A percentile compares a stretch with the other conserved stretches of the same genome.
Conservation (phyloP, 768 basidiomycete species). For the Podaxis rugospora region DNA sequence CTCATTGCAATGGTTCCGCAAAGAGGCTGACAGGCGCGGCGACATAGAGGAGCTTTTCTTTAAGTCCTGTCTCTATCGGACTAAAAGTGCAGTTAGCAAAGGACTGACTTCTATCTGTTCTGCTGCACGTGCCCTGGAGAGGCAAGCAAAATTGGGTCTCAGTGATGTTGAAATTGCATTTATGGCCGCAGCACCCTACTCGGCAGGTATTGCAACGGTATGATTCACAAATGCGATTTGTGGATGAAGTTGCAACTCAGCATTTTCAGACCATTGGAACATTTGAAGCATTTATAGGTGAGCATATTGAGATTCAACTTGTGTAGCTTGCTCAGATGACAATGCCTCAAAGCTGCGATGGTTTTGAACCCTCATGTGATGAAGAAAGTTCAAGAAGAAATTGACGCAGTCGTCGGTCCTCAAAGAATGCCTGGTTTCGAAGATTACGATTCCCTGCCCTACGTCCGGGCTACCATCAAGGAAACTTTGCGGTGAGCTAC, state of each 20-base stretch:
- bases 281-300: constrained; percentile 14
- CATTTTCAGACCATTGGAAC: constrained; percentile 14
- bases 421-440: constrained; percentile 28
- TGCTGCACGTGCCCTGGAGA: constrained; percentile 33
- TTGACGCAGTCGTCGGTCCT: constrained; percentile 27
- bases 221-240: not conserved
- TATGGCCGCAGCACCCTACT: constrained; percentile 23
- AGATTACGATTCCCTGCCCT: constrained; percentile 23
- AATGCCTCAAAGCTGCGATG: constrained; percentile 25
- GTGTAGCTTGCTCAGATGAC: not conserved
- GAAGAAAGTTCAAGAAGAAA: constrained; percentile 29
- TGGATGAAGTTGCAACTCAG: not conserved
- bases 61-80: constrained; percentile 19
- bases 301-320: not conserved
- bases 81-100: constrained; percentile 12
- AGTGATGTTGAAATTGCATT: constrained; percentile 39
- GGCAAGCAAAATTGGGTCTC: constrained; percentile 34
- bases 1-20: constrained; percentile 25
- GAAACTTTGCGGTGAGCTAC: constrained; percentile 18
- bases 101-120: constrained; percentile 24
- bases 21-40: constrained; percentile 18
- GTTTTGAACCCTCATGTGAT: constrained; percentile 25
- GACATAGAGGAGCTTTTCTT: constrained; percentile 19
- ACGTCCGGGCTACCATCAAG: constrained; percentile 21
- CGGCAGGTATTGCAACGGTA: constrained; percentile 26